A percentile compares a stretch with the other conserved stretches of the same genome.
Evolutionary conservation across 2,329 filamentous ascomycete species (phyloP).

Genomic region (Rhynchosporium secalis): DNA sequence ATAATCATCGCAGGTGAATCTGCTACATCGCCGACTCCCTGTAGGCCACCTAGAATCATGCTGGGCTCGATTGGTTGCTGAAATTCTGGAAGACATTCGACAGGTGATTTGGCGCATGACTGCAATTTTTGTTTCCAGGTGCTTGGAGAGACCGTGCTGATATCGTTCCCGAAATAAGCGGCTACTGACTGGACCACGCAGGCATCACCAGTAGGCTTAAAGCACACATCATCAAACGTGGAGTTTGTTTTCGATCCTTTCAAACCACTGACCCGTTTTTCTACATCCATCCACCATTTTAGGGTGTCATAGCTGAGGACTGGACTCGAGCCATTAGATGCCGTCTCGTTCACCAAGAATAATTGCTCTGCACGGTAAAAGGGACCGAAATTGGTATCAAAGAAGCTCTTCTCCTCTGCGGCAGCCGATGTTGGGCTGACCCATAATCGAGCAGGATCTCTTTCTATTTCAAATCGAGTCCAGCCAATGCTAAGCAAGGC

Average conservation of each 20-base stretch:
- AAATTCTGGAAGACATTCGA: conserved; percentile 83
- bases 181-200: conserved; percentile 94
- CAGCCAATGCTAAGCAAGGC: conserved; percentile 81
- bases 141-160: conserved; percentile 58
- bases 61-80: conserved; percentile 84
- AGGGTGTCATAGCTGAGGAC: conserved; percentile 88
- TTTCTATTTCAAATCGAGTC: conserved; percentile 86
- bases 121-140: conserved; percentile 73
- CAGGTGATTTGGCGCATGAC: conserved; percentile 76
- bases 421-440: conserved; percentile 92
- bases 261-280: conserved; percentile 71
- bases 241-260: conserved; percentile 68
- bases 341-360: conserved; percentile 88
- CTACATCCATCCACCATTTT: conserved; percentile 90
- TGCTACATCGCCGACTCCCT: conserved; percentile 62
- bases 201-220: conserved; percentile 85
- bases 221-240: conserved; percentile 81
- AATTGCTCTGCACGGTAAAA: conserved; percentile 94
- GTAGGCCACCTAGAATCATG: conserved; percentile 82
- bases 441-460: conserved; percentile 88
- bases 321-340: conserved; percentile 62
- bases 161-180: conserved; percentile 76
- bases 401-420: conserved; percentile 90
- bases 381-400: conserved; percentile 88
- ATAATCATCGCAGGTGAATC: conserved; percentile 80